Evolutionary conservation across 768 basidiomycete genomes (phyloP), one percentile per base, ranked within the genome.

Genomic region (Candolleomyces eurysporus): DNA sequence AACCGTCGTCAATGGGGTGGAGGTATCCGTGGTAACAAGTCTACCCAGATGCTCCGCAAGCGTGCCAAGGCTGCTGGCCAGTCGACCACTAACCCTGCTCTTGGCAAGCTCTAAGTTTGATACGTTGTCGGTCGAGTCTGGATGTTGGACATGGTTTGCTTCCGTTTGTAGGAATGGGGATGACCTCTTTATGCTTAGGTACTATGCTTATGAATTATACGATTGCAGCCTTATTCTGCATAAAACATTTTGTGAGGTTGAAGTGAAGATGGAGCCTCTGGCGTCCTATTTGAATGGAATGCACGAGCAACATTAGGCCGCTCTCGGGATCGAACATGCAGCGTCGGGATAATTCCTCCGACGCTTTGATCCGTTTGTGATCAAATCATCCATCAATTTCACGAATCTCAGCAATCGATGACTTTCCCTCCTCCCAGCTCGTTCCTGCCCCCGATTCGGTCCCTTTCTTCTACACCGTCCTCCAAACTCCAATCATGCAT

Each of bases 1-100:
- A 83, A 89, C 58, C 88, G 92, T 65, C 86, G 91, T 71, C 86
- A 87, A 68, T 98, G 96, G 96, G 95, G 96, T 75, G 96, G 96
- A 81, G 96, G 95, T 74, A 69, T 94, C 72, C 93, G 94, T 79
- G 94, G 95, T 67, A 88, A 91, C 84, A 96, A 97, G 81, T 94
- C 92, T 43, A 86, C 92, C 50, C 89, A 91, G 75, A 96, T 92
- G 91, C 83, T 97, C 72, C 84, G 89, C 76, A 94, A 94, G 82
- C 90, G 94, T 66, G 95, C 94, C 64, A 96, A 95, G 85, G 93
- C 92, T 67, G 78, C 88, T 62, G 96, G 95, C 54, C 86, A 86
- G 73, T 84, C 73, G 64, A 70, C 84, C 63, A 77, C 80, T 50
- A 82, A 82, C 57, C 79, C 86, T 21, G 67, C 79, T 55, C 76